These are phyloP conservation scores for Hanseniaspora lachancei DNA, from an alignment of 805 yeast genomes.

Conservation along the genomic window DNA sequence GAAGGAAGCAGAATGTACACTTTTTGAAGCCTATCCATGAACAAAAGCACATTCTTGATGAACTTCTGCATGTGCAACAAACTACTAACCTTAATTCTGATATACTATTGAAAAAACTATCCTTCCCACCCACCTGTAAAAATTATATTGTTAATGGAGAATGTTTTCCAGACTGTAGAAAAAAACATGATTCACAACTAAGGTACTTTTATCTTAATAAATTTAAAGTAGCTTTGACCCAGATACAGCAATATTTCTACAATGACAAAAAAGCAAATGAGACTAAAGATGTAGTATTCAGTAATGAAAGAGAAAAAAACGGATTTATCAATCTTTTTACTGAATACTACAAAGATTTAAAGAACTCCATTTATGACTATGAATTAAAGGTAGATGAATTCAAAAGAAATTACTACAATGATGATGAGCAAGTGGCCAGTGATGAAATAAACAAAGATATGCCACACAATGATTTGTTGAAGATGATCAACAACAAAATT, in stretches of 20 bases:
- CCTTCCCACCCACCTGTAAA: not conserved
- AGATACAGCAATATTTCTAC: constrained; percentile 3
- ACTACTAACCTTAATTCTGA: constrained; percentile 1
- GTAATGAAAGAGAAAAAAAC: constrained; percentile 1
- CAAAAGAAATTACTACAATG: not conserved
- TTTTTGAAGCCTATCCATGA: not conserved
- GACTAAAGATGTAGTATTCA: not conserved
- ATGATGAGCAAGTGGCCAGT: not conserved
- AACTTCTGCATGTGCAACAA: not conserved
- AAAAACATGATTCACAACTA: not conserved
- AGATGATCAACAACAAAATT: not conserved
- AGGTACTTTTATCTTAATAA: constrained; percentile 4
- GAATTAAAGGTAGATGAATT: constrained; percentile 6
- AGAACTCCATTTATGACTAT: constrained; percentile 3
- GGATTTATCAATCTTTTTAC: not conserved
- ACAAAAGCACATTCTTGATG: not conserved
- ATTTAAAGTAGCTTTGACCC: not conserved
- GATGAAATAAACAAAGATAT: not conserved
- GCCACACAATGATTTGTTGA: not conserved
- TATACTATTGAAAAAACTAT: not conserved
- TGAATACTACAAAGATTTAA: constrained; percentile 3
- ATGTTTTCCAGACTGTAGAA: constrained; percentile 4
- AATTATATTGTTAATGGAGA: constrained; percentile 1
- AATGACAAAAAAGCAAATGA: not conserved
- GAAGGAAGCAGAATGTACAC: not conserved